Evolutionary conservation across 1,284 basidiomycete species (phyloP).

Genomic region (Flammula alnicola): DNA sequence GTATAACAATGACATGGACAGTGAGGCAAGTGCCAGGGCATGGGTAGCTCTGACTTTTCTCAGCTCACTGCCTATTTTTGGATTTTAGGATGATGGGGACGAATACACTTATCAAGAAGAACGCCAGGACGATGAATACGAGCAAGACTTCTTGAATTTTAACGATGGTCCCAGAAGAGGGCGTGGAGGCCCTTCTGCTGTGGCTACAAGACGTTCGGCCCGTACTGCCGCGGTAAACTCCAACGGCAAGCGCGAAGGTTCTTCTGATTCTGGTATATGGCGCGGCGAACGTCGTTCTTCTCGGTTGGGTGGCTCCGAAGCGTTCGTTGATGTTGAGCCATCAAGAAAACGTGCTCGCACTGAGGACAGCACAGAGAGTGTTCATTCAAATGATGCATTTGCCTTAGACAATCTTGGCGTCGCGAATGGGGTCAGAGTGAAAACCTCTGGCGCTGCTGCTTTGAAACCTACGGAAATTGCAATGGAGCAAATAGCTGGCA

Average conservation of each 20-base stretch:
- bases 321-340: constrained; percentile 51
- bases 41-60: constrained; percentile 18
- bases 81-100: constrained; percentile 62
- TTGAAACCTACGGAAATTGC: constrained; percentile 70
- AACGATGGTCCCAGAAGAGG: constrained; percentile 38
- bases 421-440: constrained; percentile 40
- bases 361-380: constrained; percentile 68
- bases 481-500: constrained; percentile 72
- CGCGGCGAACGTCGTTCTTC: constrained; percentile 75
- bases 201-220: constrained; percentile 64
- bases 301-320: constrained; percentile 63
- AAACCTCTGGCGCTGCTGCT: constrained; percentile 56
- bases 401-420: constrained; percentile 30
- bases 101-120: constrained; percentile 69
- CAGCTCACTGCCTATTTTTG: constrained; percentile 36
- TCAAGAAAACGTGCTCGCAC: constrained; percentile 71
- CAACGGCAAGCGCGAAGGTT: constrained; percentile 58
- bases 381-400: constrained; percentile 49
- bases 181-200: constrained; percentile 36
- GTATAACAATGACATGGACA: constrained; percentile 66
- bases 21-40: constrained; percentile 53
- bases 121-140: constrained; percentile 61
- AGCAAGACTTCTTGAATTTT: constrained; percentile 45
- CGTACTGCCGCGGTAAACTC: constrained; percentile 54
- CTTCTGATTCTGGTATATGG: constrained; percentile 59